phyloP scores from a whole-genome alignment of 108 stramenopile species.

The Schizochytrium sp. region DNA sequence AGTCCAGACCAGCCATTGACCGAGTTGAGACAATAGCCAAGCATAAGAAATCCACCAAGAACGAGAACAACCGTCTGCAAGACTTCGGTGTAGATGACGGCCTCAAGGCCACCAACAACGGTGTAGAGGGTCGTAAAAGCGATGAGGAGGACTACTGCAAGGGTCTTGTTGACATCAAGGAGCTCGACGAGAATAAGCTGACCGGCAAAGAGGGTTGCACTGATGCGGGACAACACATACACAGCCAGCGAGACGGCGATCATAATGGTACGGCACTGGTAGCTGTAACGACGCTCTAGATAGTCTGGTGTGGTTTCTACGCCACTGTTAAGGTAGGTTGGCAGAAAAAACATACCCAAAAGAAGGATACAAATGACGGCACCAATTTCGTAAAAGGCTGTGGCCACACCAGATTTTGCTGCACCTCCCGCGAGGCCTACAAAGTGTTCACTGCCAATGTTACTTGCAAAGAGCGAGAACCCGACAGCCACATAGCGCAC shows the following conservation, averaged over 20 bases:
- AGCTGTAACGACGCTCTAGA: conserved; percentile 48
- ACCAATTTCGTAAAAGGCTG: conserved; percentile 51
- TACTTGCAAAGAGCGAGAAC: conserved; percentile 44
- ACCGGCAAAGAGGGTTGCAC: conserved; percentile 47
- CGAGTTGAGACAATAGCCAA: not conserved
- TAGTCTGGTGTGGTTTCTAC: conserved; percentile 56
- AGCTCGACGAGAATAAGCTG: conserved; percentile 57
- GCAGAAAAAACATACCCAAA: conserved; percentile 47
- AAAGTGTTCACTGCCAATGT: conserved; percentile 54
- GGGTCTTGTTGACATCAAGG: conserved; percentile 48
- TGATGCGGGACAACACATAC: conserved; percentile 49
- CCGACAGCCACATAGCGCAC: conserved; percentile 48
- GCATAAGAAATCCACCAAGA: conserved; percentile 16
- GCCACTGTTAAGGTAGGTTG: conserved; percentile 17
- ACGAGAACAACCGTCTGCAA: conserved; percentile 34
- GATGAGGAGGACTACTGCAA: conserved; percentile 31
- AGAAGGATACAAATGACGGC: conserved; percentile 42
- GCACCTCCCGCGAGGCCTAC: conserved; percentile 58
- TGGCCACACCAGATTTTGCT: conserved; percentile 46
- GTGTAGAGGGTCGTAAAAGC: conserved; percentile 54
- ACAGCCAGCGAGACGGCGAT: conserved; percentile 39
- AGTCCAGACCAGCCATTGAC: conserved; percentile 20
- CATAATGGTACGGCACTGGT: conserved; percentile 36
- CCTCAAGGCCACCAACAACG: conserved; percentile 51
- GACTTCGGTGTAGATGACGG: conserved; percentile 59